Evolutionary conservation across 495 filamentous ascomycete genomes (phyloP).

Genomic region (Xylaria castorea): DNA sequence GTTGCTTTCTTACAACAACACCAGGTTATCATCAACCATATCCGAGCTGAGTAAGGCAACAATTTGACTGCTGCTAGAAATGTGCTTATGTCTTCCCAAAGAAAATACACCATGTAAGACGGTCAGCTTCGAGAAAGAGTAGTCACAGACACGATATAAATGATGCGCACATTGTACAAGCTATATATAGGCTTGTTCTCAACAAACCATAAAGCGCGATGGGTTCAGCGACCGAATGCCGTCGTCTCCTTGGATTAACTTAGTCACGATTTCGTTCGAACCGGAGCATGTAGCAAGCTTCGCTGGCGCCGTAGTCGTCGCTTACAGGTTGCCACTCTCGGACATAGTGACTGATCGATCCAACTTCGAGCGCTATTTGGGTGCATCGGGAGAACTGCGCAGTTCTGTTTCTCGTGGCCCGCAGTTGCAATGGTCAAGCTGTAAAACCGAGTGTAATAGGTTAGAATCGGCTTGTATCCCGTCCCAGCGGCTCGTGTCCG

Average conservation of each 20-base stretch:
- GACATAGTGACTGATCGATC: not conserved
- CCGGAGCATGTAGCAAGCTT: not conserved
- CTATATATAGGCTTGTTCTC: not conserved
- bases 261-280: not conserved
- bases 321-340: not conserved
- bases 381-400: not conserved
- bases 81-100: not conserved
- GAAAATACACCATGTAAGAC: not conserved
- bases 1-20: not conserved
- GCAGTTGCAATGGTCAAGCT: not conserved
- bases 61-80: not conserved
- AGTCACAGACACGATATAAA: not conserved
- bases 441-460: not conserved
- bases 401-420: not conserved
- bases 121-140: not conserved
- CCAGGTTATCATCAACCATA: not conserved
- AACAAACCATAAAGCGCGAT: not conserved
- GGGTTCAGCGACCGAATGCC: not conserved
- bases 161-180: not conserved
- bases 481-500: not conserved
- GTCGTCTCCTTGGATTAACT: not conserved
- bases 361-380: not conserved
- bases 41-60: not conserved
- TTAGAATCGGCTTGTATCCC: not conserved
- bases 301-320: not conserved